A percentile compares a stretch with the other conserved stretches of the same genome.
phyloP scores from a whole-genome alignment of 2,329 filamentous ascomycete genomes.

The Fusarium scirpi region DNA sequence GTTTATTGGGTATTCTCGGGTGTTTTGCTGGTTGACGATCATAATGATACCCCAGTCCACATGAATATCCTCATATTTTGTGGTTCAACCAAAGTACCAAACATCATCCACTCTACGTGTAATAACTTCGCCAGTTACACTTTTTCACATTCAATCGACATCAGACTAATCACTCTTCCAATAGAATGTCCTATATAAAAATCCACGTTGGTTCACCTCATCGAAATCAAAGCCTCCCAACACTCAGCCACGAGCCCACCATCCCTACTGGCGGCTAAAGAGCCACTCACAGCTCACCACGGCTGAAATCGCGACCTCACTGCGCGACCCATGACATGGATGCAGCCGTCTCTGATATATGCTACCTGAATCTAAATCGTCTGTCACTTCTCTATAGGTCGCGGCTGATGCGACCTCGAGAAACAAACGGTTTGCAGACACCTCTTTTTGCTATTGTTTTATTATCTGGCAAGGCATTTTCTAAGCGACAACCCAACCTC shows the following conservation, averaged over 20 bases:
- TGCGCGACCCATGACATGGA: slow-evolving; percentile 13
- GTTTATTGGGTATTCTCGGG: slow-evolving; percentile 4
- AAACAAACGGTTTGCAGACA: slow-evolving; percentile 9
- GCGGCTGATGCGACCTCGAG: slow-evolving; percentile 25
- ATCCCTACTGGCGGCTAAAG: slow-evolving; percentile 33
- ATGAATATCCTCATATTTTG: not conserved
- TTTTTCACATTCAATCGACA: not conserved
- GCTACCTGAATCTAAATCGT: not conserved
- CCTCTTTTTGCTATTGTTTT: slow-evolving; percentile 2
- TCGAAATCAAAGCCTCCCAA: slow-evolving; percentile 35
- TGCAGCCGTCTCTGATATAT: not conserved
- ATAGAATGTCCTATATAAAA: not conserved
- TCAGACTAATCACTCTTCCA: not conserved
- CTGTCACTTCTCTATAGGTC: slow-evolving; percentile 19
- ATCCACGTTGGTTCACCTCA: slow-evolving; percentile 31
- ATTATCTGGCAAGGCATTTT: slow-evolving; percentile 41
- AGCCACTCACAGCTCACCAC: slow-evolving; percentile 40
- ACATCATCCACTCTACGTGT: not conserved
- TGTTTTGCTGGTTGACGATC: not conserved
- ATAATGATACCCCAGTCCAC: not conserved
- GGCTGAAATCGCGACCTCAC: slow-evolving; percentile 30
- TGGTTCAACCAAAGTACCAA: not conserved
- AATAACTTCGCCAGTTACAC: not conserved
- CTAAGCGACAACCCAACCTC: slow-evolving; percentile 6
- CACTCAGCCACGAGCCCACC: slow-evolving; percentile 41